A percentile compares a stretch with the other conserved stretches of the same genome.
These are phyloP conservation scores for Ustilago esculenta DNA, from an alignment of 1,284 basidiomycete species.

Conservation along the genomic window DNA sequence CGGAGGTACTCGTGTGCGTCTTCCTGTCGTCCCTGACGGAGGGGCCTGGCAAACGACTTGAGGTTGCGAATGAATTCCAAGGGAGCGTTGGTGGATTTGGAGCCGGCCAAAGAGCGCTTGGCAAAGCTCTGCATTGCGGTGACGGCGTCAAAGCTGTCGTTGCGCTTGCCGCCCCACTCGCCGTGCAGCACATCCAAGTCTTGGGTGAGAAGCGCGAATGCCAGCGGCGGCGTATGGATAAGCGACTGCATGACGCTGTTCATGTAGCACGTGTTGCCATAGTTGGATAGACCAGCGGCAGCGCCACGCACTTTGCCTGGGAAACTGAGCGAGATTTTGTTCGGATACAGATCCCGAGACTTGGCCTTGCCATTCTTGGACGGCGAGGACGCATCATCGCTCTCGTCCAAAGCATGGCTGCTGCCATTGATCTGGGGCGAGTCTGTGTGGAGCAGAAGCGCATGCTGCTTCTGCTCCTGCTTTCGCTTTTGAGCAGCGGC, in stretches of 20 bases:
- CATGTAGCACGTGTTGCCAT: constrained; percentile 96
- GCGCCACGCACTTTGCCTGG: constrained; percentile 37
- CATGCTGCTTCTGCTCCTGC: constrained; percentile 44
- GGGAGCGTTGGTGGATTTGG: constrained; percentile 40
- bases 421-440: constrained; percentile 29
- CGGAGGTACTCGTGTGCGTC: constrained; percentile 98
- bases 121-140: constrained; percentile 72
- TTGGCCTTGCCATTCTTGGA: constrained; percentile 25
- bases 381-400: constrained; percentile 4
- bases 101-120: constrained; percentile 68
- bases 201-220: constrained; percentile 75
- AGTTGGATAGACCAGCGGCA: constrained; percentile 79
- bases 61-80: constrained; percentile 57
- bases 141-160: constrained; percentile 56
- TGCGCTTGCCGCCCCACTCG: constrained; percentile 38
- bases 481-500: constrained; percentile 38
- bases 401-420: not conserved
- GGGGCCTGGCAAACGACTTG: constrained; percentile 84
- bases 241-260: constrained; percentile 95
- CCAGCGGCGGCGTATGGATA: constrained; percentile 89
- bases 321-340: constrained; percentile 47
- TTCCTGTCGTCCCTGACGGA: constrained; percentile 91
- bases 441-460: constrained; percentile 34
- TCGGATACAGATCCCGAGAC: constrained; percentile 39
- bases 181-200: constrained; percentile 70